phyloP scores from a whole-genome alignment of 176 grass and related monocot species.

The Bromus sterilis region DNA sequence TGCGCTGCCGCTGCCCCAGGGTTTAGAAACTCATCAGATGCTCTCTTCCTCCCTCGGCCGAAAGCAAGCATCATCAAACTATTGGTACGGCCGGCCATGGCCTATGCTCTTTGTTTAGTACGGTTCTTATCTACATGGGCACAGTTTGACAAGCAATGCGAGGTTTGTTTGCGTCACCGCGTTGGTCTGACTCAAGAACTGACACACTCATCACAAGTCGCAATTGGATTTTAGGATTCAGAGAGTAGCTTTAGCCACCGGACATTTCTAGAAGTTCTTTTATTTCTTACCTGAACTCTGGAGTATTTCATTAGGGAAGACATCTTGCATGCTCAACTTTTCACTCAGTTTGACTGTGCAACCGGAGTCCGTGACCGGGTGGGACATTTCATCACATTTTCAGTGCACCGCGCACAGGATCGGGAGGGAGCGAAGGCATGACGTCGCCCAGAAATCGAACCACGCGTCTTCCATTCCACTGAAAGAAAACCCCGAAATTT shows the following conservation, averaged over 20 bases:
- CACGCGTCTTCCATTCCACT: not conserved
- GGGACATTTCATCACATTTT: not conserved
- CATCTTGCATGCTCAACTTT: not conserved
- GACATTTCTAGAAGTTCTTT: not conserved
- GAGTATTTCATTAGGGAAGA: no score
- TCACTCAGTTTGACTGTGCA: not conserved
- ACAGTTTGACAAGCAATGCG: not conserved
- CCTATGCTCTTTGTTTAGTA: conserved; percentile 11
- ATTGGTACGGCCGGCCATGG: conserved; percentile 11
- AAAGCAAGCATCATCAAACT: not conserved
- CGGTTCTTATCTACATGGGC: not conserved
- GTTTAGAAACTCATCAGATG: not conserved
- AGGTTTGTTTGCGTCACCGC: not conserved
- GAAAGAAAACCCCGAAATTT: not conserved
- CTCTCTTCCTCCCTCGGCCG: not conserved
- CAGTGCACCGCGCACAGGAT: not conserved
- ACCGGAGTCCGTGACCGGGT: not conserved
- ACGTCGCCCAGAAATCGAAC: not conserved
- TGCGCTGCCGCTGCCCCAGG: not conserved
- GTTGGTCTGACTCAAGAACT: not conserved
- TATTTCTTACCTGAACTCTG: not conserved
- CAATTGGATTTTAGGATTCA: not conserved
- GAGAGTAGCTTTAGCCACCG: not conserved
- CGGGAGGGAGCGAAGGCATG: not conserved
- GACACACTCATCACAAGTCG: not conserved